These are phyloP conservation scores for Metarhizium robertsii DNA, from an alignment of 2,329 filamentous ascomycete genomes.

Conservation along the genomic window DNA sequence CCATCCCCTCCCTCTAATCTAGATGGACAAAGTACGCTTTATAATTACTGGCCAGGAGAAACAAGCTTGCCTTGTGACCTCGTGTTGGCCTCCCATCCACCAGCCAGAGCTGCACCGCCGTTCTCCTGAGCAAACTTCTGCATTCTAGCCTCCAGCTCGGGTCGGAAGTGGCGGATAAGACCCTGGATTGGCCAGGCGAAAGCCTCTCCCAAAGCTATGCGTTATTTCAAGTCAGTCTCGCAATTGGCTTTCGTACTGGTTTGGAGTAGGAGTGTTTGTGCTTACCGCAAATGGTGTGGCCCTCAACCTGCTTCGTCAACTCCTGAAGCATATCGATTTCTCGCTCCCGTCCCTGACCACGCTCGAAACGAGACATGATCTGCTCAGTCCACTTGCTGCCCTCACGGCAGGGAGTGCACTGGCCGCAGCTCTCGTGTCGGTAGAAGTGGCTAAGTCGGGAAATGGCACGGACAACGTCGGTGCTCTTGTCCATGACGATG, in stretches of 20 bases:
- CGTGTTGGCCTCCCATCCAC: slow-evolving; percentile 76
- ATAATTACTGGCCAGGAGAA: slow-evolving; percentile 74
- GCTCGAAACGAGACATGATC: slow-evolving; percentile 96
- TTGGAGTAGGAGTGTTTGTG: slow-evolving; percentile 10
- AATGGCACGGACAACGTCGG: slow-evolving; percentile 91
- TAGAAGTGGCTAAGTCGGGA: slow-evolving; percentile 93
- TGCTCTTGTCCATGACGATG: slow-evolving; percentile 98
- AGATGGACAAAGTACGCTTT: slow-evolving; percentile 7
- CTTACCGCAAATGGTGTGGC: slow-evolving; percentile 94
- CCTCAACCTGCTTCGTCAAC: slow-evolving; percentile 98
- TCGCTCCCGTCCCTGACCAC: slow-evolving; percentile 74
- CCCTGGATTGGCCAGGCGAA: slow-evolving; percentile 99
- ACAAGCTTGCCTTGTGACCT: slow-evolving; percentile 72
- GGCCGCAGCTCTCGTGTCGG: slow-evolving; percentile 94
- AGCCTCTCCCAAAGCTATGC: slow-evolving; percentile 80
- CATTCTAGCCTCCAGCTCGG: slow-evolving; percentile 89
- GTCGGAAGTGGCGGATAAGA: slow-evolving; percentile 95
- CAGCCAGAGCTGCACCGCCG: slow-evolving; percentile 68
- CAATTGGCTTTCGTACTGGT: neutral
- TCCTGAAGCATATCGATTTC: slow-evolving; percentile 99
- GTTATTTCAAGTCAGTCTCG: neutral
- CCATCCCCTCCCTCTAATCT: slow-evolving; percentile 3
- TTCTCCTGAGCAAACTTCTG: slow-evolving; percentile 64
- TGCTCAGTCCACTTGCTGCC: slow-evolving; percentile 98
- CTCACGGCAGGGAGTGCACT: slow-evolving; percentile 99